A percentile compares a stretch with the other conserved stretches of the same genome.
These are phyloP conservation scores for Calocybe cyanea DNA, from an alignment of 768 basidiomycete genomes.

Conservation along the genomic window DNA sequence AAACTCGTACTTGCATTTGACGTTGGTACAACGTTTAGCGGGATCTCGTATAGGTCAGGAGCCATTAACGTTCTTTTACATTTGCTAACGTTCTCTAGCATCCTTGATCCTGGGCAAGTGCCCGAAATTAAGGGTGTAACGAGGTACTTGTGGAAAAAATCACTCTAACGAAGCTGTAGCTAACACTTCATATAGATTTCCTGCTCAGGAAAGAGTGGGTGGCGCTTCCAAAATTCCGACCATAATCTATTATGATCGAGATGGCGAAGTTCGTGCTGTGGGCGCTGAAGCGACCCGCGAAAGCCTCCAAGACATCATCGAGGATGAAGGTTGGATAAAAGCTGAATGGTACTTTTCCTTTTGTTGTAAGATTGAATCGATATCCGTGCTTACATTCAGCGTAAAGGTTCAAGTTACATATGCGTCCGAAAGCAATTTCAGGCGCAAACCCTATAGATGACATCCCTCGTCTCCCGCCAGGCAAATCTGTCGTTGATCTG, in stretches of 20 bases:
- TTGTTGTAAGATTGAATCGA: slow-evolving; percentile 15
- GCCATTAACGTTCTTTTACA: not conserved
- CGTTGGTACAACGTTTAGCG: slow-evolving; percentile 49
- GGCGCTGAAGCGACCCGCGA: slow-evolving; percentile 43
- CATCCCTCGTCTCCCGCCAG: slow-evolving; percentile 36
- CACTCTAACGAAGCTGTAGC: not conserved
- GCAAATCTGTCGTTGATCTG: slow-evolving; percentile 38
- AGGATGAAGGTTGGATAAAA: slow-evolving; percentile 40
- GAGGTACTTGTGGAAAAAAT: slow-evolving; percentile 19
- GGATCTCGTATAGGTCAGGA: slow-evolving; percentile 37
- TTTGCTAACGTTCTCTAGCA: slow-evolving; percentile 9
- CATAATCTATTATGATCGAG: slow-evolving; percentile 39
- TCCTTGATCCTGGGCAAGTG: slow-evolving; percentile 31
- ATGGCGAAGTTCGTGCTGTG: slow-evolving; percentile 33
- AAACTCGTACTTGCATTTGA: slow-evolving; percentile 50
- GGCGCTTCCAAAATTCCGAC: slow-evolving; percentile 44
- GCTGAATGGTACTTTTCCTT: slow-evolving; percentile 37
- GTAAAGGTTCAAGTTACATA: slow-evolving; percentile 26
- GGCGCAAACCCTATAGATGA: slow-evolving; percentile 19
- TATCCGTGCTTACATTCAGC: not conserved
- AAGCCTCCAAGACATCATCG: slow-evolving; percentile 32
- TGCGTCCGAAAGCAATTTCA: slow-evolving; percentile 9
- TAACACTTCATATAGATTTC: slow-evolving; percentile 31
- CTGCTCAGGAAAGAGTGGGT: slow-evolving; percentile 38
- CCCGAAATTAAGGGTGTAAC: slow-evolving; percentile 43